Evolutionary conservation across 352 stramenopile species (phyloP), one percentile per base, ranked within the genome.

Genomic region (Halophytophthora polymorphica): DNA sequence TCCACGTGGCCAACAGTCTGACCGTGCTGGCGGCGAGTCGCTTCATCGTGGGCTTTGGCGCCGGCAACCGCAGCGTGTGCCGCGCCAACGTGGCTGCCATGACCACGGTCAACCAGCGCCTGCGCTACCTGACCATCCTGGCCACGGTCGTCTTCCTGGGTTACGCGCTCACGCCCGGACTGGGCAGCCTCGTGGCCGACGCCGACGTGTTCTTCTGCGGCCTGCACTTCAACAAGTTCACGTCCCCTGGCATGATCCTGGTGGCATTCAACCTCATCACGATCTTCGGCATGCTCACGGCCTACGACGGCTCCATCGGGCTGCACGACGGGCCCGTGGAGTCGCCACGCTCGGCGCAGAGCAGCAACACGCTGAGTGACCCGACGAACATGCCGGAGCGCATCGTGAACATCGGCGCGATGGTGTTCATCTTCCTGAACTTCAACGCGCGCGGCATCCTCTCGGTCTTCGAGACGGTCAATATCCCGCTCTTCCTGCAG

Each of bases 381-480:
- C 50, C 70, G 42, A 87, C 69, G n/a, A 67, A 57, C 4, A 67
- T 88, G 43, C 73, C 81, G 2, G 72, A 83, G 40, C 69, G 71
- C 31, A 71, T 92, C 43, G 75, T 92, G n/a, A 79, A 79, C 50
- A 81, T 86, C 50, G 81, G 81, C 31, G 77, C 75, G 0, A 57
- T 76, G 17, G 76, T 92, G 10, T 92, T 90, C 55, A 90, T 92
- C 58, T 82, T 84, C 55, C 62, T 92, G 28, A 92, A 92, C 63
- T 87, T 90, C 56, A 81, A 67, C 40, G 77, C 76, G 3, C 77
- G 82, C 17, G 82, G 78, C 19, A 90, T 92, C 28, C 48, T 92
- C 42, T 90, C 78, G 1, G 81, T 92, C 2, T 92, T 92, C 43
- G 82, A 92, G 63, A 92, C 82, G 3, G 78, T 90, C 29, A 90